phyloP scores from a whole-genome alignment of 352 stramenopile species.

The Globisporangium spiculum region DNA sequence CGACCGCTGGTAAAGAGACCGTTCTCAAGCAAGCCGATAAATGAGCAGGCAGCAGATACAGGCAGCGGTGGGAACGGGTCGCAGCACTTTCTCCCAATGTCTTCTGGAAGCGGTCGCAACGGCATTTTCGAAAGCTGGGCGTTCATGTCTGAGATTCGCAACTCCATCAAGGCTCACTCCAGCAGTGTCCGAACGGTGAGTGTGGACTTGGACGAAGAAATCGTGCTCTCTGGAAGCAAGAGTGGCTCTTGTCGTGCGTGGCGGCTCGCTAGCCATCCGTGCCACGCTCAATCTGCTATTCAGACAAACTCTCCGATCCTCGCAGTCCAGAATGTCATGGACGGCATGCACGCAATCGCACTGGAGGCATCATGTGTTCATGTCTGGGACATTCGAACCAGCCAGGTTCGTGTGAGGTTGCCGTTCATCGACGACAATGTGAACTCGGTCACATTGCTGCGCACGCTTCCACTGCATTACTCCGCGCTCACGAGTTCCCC shows the following conservation, averaged over 20 bases:
- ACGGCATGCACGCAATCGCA: slow-evolving; percentile 33
- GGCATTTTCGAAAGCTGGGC: slow-evolving; percentile 24
- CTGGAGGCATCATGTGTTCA: slow-evolving; percentile 45
- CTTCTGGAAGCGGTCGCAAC: neutral
- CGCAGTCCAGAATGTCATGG: slow-evolving; percentile 25
- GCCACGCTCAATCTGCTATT: slow-evolving; percentile 20
- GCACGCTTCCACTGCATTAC: slow-evolving; percentile 18
- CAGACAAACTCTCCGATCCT: slow-evolving; percentile 28
- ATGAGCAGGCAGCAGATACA: neutral
- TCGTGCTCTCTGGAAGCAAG: slow-evolving; percentile 69
- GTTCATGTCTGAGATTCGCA: slow-evolving; percentile 42
- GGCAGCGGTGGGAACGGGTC: neutral
- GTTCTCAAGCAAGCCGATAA: slow-evolving; percentile 13
- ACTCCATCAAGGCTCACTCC: slow-evolving; percentile 63
- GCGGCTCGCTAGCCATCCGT: slow-evolving; percentile 55
- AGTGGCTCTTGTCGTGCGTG: slow-evolving; percentile 71
- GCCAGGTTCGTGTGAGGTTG: slow-evolving; percentile 49
- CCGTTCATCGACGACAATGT: slow-evolving; percentile 53
- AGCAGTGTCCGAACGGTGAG: slow-evolving; percentile 50
- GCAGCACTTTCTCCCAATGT: neutral
- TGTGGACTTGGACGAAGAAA: slow-evolving; percentile 57
- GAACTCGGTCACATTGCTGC: slow-evolving; percentile 34
- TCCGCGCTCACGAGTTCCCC: neutral
- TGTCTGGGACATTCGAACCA: slow-evolving; percentile 70
- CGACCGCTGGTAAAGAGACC: slow-evolving; percentile 22